Evolutionary conservation across 1,284 basidiomycete genomes (phyloP), one percentile per base, ranked within the genome.

Genomic region (Malassezia cuniculi): DNA sequence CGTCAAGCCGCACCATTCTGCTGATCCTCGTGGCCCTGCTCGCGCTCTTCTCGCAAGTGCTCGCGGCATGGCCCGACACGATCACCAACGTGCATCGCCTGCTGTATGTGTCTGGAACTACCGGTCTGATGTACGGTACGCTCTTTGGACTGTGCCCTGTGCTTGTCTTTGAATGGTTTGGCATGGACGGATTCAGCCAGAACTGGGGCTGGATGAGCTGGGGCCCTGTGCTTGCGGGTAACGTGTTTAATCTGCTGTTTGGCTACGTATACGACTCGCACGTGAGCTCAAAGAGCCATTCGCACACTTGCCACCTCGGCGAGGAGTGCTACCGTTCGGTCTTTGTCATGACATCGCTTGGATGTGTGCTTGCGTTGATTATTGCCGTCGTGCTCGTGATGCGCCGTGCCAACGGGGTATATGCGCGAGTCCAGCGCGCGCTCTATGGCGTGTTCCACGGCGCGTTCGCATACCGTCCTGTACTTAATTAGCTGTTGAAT

Each of bases 81-180:
- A 75, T 82, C n/a, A 72, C 75, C 10, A 70, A 75, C 12, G 76
- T 85, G 15, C 55, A 71, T 14, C 58, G 74, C 28, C 70, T 93
- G 3, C 86, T 85, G 79, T 72, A 76, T 16, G 79, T 84, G 1
- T 87, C 81, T 36, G 72, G 74, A 1, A 55, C 81, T 11, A 71
- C 83, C 1, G 82, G 82, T 0, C 58, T 82, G 5, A 76, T 80
- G 1, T 84, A 89, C 52, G 85, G 85, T 2, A 75, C 76, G 19
- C 69, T 82, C 38, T 87, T 85, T 55, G 82, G 82, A 4, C 69
- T 82, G 11, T 74, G 76, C 55, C 83, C 85, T 0, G 79, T 80
- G 22, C 73, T 87, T 18, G 73, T 76, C 21, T 75, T 87, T 18
- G 85, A 87, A 54, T 85, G 81, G 81, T 89, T 87, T 54, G 85